phyloP scores from a whole-genome alignment of 192 early-diverging fungal species.

The Ambispora gerdemannii region DNA sequence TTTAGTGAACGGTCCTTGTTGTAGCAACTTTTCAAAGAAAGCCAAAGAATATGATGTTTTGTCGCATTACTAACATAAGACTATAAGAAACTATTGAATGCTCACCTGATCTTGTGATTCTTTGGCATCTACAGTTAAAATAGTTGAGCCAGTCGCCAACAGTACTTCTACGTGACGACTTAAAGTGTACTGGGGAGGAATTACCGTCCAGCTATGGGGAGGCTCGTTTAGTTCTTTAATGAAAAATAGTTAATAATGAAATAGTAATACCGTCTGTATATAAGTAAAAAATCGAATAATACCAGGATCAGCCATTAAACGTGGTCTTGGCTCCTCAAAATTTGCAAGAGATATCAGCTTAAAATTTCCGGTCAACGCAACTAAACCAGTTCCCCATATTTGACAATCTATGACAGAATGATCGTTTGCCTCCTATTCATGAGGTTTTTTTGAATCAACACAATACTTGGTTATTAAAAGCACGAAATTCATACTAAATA shows the following conservation, averaged over 20 bases:
- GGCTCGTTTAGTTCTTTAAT: slow-evolving; percentile 53
- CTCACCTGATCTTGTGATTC: slow-evolving; percentile 75
- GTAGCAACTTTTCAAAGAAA: slow-evolving; percentile 53
- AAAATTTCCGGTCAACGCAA: slow-evolving; percentile 83
- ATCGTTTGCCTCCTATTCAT: slow-evolving; percentile 71
- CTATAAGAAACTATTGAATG: neutral
- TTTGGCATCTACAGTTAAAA: slow-evolving; percentile 78
- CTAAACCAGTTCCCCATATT: slow-evolving; percentile 90
- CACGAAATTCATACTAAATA: neutral
- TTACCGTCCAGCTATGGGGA: slow-evolving; percentile 84
- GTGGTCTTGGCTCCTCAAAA: slow-evolving; percentile 81
- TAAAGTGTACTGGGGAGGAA: slow-evolving; percentile 82
- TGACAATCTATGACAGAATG: slow-evolving; percentile 76
- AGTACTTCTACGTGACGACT: slow-evolving; percentile 91
- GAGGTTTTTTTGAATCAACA: neutral
- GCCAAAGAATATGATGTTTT: neutral
- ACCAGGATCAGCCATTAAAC: slow-evolving; percentile 68
- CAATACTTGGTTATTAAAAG: neutral
- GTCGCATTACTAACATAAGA: neutral
- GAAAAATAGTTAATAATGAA: neutral
- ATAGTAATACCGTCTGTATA: too few relatives aligned
- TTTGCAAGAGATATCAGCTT: slow-evolving; percentile 81
- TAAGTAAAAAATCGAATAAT: slow-evolving; percentile 15
- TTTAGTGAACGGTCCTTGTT: slow-evolving; percentile 83
- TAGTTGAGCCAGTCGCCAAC: slow-evolving; percentile 67